These are phyloP conservation scores for Cercis canadensis DNA, from an alignment of 306 rosid genomes.

Conservation along the genomic window DNA sequence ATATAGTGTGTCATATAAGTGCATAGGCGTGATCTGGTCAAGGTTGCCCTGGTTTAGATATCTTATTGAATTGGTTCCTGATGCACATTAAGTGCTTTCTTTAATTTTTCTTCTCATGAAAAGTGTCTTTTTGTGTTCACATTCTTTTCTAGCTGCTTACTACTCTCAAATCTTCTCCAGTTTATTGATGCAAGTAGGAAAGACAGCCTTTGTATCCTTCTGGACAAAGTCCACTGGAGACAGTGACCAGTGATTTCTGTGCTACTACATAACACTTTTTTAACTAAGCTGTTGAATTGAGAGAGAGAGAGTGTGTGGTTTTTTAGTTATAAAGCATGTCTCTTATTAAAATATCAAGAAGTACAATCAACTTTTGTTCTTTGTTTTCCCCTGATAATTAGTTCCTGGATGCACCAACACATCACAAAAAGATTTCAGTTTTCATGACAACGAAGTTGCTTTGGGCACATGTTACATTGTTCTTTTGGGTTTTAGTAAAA, in stretches of 20 bases:
- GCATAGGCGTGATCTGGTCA: neutral
- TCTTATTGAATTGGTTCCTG: conserved; percentile 2
- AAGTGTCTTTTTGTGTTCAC: neutral
- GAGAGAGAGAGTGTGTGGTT: neutral
- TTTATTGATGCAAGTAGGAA: neutral
- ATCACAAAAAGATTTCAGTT: neutral
- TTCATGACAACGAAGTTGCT: neutral
- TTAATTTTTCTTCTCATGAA: neutral
- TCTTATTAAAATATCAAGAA: neutral
- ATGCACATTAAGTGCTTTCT: too few relatives aligned
- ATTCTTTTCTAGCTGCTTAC: neutral
- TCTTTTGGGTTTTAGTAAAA: neutral
- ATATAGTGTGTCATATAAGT: neutral
- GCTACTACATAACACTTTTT: neutral
- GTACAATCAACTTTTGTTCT: neutral
- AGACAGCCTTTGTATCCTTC: neutral
- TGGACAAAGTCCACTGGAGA: neutral
- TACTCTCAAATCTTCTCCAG: too few relatives aligned
- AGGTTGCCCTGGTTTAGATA: conserved; percentile 6
- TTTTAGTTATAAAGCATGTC: neutral
- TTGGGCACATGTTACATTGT: neutral
- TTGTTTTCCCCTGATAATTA: neutral
- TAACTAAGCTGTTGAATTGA: neutral
- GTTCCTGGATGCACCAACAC: neutral
- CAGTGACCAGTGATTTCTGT: neutral